Conservation (phyloP, 2,329 filamentous ascomycete genomes). For the Fusarium siculi region DNA sequence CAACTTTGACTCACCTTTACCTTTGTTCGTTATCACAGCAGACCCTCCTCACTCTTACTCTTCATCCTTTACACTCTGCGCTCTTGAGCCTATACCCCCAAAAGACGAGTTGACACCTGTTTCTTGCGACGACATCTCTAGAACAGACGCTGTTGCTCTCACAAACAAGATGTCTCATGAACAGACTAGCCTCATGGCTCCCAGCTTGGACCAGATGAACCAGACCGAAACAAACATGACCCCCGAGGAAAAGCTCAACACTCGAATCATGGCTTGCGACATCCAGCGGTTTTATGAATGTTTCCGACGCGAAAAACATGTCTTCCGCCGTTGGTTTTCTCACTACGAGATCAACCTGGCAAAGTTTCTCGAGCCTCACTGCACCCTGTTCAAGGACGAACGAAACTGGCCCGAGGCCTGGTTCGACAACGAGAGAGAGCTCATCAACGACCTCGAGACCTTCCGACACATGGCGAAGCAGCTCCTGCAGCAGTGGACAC, state of each 20-base stretch:
- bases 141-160: no score
- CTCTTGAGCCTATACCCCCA: background rate
- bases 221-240: background rate
- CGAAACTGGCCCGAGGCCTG: background rate
- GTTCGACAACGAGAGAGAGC: background rate
- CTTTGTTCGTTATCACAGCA: background rate
- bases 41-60: background rate
- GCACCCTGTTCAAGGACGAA: background rate
- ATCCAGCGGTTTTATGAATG: background rate
- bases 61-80: background rate
- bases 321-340: background rate
- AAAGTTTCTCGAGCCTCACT: background rate
- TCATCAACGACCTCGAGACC: background rate
- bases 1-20: rapidly evolving
- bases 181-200: background rate
- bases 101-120: background rate
- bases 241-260: background rate
- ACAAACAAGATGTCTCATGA: background rate
- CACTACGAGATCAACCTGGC: background rate
- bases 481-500: background rate
- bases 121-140: background rate
- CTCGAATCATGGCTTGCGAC: background rate
- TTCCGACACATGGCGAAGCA: background rate
- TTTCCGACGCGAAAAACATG: background rate
- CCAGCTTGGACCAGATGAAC: rapidly evolving